A percentile compares a stretch with the other conserved stretches of the same genome.
phyloP scores from a whole-genome alignment of 139 green algal genomes.

The Haematococcus lacustris region DNA sequence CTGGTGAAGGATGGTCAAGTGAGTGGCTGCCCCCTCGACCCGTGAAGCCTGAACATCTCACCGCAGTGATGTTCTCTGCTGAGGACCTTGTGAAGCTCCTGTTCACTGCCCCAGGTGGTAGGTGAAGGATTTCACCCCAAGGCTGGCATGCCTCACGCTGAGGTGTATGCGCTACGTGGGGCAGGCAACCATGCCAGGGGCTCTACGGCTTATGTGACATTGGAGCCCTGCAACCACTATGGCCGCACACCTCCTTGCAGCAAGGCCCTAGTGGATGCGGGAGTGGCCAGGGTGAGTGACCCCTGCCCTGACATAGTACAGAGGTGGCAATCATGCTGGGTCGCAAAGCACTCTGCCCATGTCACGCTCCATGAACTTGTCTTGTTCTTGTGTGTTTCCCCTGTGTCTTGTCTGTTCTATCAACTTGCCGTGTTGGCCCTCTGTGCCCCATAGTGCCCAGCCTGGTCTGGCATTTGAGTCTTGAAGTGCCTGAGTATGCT shows the following conservation, averaged over 20 bases:
- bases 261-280: slow-evolving; percentile 76
- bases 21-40: background rate
- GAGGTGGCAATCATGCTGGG: too few species aligned
- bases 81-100: background rate
- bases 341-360: background rate
- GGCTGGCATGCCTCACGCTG: slow-evolving; percentile 91
- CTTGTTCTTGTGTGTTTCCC: background rate
- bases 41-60: background rate
- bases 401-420: background rate
- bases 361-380: background rate
- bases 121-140: slow-evolving; percentile 93
- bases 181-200: slow-evolving; percentile 64
- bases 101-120: slow-evolving; percentile 56
- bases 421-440: background rate
- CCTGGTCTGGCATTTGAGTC: background rate
- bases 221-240: slow-evolving; percentile 97
- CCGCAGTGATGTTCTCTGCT: background rate
- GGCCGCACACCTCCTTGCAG: slow-evolving; percentile 91
- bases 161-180: slow-evolving; percentile 91
- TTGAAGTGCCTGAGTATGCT: too few species aligned
- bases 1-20: slow-evolving; percentile 64
- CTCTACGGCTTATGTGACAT: slow-evolving; percentile 94
- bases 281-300: slow-evolving; percentile 53
- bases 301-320: too few species aligned
- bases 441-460: background rate